These are phyloP conservation scores for Ogataea paradorogensis DNA, from an alignment of 805 yeast species.

Conservation along the genomic window DNA sequence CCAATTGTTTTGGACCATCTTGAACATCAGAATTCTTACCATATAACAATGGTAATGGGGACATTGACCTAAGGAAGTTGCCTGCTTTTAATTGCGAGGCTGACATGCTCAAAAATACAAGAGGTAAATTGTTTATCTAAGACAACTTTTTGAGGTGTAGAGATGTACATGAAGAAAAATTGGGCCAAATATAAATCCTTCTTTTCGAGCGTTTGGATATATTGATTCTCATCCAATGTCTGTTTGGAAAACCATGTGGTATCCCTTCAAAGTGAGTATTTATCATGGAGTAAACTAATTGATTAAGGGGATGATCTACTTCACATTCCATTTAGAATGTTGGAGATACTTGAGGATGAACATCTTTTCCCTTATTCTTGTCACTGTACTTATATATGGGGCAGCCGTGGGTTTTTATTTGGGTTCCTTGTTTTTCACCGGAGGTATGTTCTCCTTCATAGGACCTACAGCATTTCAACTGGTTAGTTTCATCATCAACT, in stretches of 20 bases:
- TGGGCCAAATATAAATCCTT: constrained; percentile 1
- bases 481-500: constrained; percentile 29
- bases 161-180: constrained; percentile 7
- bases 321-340: constrained; percentile 21
- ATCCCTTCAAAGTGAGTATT: constrained; percentile 19
- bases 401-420: constrained; percentile 17
- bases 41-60: constrained; percentile 28
- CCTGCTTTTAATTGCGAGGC: constrained; percentile 19
- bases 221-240: constrained; percentile 5
- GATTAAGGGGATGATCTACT: constrained; percentile 28
- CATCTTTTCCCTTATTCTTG: constrained; percentile 22
- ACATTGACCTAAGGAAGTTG: constrained; percentile 26
- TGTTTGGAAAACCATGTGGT: constrained; percentile 9
- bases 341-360: constrained; percentile 27
- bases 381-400: constrained; percentile 20
- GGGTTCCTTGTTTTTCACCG: constrained; percentile 20
- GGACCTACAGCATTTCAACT: constrained; percentile 31
- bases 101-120: constrained; percentile 9
- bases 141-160: constrained; percentile 6
- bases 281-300: neutral
- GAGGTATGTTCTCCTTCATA: constrained; percentile 23
- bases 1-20: constrained; percentile 33
- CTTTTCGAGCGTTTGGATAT: neutral
- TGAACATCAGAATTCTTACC: constrained; percentile 15
- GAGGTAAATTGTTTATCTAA: constrained; percentile 2